Evolutionary conservation across 345 rosid species (phyloP).

Genomic region (Gossypium herbaceum): DNA sequence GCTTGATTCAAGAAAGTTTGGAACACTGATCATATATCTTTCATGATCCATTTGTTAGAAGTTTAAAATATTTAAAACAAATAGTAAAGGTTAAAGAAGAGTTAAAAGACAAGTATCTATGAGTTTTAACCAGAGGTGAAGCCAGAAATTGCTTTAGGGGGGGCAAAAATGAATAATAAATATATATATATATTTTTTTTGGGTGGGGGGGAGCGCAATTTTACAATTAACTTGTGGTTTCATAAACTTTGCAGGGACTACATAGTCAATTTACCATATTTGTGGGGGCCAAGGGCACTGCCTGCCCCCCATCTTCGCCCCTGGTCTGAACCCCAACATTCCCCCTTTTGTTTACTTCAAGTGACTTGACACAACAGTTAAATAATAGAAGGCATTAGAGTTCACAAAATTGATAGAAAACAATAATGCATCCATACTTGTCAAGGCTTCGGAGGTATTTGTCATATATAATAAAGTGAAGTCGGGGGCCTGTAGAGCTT

Average conservation of each 20-base stretch:
- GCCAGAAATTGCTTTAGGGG: too few relatives aligned
- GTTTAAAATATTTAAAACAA: neutral
- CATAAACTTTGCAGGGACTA: too few relatives aligned
- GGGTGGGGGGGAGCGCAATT: too few relatives aligned
- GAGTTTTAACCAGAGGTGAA: neutral
- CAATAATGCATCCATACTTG: constrained; percentile 54
- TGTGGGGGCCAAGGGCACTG: too few relatives aligned
- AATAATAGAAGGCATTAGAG: neutral
- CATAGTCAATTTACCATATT: too few relatives aligned
- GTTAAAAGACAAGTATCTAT: neutral
- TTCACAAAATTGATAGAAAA: constrained; percentile 6
- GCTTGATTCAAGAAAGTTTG: neutral
- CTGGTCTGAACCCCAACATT: neutral
- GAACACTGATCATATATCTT: neutral
- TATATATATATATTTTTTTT: too few relatives aligned
- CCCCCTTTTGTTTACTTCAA: neutral
- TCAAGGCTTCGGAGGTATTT: constrained; percentile 85
- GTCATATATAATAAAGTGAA: constrained; percentile 86
- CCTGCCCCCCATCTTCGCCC: too few relatives aligned
- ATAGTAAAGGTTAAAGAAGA: neutral
- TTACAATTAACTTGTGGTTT: too few relatives aligned
- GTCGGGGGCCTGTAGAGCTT: constrained; percentile 55
- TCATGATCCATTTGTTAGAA: constrained; percentile 5
- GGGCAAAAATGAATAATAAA: too few relatives aligned
- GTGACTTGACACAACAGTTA: neutral